Evolutionary conservation across 495 filamentous ascomycete genomes (phyloP), one percentile per base, ranked within the genome.

Genomic region (Acidomyces sp.): DNA sequence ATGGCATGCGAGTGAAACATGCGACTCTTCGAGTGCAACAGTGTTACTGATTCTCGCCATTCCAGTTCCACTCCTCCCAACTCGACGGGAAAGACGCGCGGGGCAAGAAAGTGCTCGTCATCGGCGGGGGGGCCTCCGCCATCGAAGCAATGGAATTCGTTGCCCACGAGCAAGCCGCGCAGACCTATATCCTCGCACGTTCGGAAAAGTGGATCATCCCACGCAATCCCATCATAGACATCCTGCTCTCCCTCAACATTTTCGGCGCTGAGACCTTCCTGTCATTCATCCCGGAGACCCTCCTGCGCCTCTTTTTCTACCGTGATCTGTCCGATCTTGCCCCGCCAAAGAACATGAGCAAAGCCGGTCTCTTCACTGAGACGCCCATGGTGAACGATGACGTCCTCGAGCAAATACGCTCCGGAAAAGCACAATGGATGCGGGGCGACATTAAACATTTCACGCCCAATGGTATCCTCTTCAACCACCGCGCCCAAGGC

Each of bases 141-240:
- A 78, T 90, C 10, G 85, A 93, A 60, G 83, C 81, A 0, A 62
- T 90, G 19, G 83, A 93, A 47, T 90, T 85, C 48, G 82, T 80
- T 6, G 70, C 78, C 15, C 60, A 73, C 33, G 70, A 74, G 28
- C 68, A 72, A 1, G 83, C 82, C 0, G 61, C 60, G 5, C 74
- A 78, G 46, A 77, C 80, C 1, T 75, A 78, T 46, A 74, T 93
- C 13, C 68, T 90, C 4, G 75, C 82, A 1, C 71, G 84, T 12
- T 78, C 73, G 18, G 84, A 90, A 53, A 90, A 90, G 62, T 90
- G 84, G 84, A 39, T 90, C 37, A 87, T 90, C 39, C 85, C 83
- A 2, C 74, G 85, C 11, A 85, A 87, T 48, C 62, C 79, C 2
- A 27, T 88, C 11, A 65, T 86, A 23, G 79, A 90, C 54, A 67